Base-by-base conservation (phyloP, 75 land plant species). In the Pinus tabuliformis region DNA sequence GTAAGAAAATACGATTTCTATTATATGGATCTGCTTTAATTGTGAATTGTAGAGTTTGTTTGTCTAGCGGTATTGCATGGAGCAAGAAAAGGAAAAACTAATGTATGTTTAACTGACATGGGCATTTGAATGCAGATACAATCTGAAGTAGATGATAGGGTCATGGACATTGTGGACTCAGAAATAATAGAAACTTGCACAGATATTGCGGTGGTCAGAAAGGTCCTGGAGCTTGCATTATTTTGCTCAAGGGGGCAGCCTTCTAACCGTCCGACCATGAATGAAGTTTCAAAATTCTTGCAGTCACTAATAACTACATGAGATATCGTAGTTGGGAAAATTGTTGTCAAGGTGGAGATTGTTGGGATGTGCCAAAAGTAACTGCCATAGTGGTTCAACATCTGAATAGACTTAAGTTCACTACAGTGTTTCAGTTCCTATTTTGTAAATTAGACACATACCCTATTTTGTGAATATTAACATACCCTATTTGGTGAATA, bases 221-320 rank as follows among this genome's bases (percentile, higher is more conserved):
- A 94, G 75, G 87, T 87, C 4, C 87, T 97, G 68, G 95, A 93
- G 83, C 91, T 97, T 9, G 99, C 99, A 12, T 87, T 94, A 16
- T 82, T 97, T 9, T 97, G 99, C 86, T 79, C 95, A 28, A 91
- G 92, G 81, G 86, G 82, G 62, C 90, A 86, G 62, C 93, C 95
- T 2, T 71, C 85, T 1, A 92, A 95, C 28, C 75, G 97, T 64
- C 99, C 99, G 1, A 90, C 97, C 11, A 97, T 97, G 97, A 88
- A 94, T 62, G 99, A 97, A 76, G 97, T 97, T 15, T 79, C 84
- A 1, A 94, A 89, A 11, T 97, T 97, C 1, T 83, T 97, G 0
- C 62, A 74, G 17, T 84, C 95, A 3, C 64, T 88, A n/a, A n/a
- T n/a, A n/a, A n/a, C n/a, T n/a, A n/a, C n/a, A n/a, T n/a, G n/a